Evolutionary conservation across 1,284 basidiomycete genomes (phyloP).

Genomic region (Tilletiaria anomala): DNA sequence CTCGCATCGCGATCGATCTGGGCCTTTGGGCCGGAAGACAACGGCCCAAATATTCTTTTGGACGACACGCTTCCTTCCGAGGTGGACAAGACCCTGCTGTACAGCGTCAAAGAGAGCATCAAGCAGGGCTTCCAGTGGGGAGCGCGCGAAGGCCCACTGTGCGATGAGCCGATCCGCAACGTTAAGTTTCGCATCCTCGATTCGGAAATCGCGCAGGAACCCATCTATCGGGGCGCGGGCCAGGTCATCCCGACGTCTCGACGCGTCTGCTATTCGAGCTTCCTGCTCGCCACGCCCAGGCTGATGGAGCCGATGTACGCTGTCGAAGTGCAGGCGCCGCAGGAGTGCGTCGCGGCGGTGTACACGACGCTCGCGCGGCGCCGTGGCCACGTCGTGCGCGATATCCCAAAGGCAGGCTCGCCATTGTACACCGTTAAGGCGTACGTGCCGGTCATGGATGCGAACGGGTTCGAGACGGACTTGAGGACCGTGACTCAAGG

Average conservation of each 20-base stretch:
- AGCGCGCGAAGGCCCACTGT: slow-evolving; percentile 85
- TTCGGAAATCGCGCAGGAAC: slow-evolving; percentile 76
- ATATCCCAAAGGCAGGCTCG: slow-evolving; percentile 90
- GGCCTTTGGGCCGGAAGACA: slow-evolving; percentile 97
- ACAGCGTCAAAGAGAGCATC: slow-evolving; percentile 79
- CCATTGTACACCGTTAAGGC: slow-evolving; percentile 95
- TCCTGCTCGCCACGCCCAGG: slow-evolving; percentile 56
- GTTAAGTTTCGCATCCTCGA: slow-evolving; percentile 94
- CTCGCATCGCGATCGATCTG: slow-evolving; percentile 94
- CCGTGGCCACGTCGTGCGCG: slow-evolving; percentile 92
- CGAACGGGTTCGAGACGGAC: slow-evolving; percentile 98
- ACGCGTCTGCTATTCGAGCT: slow-evolving; percentile 96
- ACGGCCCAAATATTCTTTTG: slow-evolving; percentile 70
- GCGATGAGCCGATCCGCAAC: slow-evolving; percentile 96
- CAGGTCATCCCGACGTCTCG: slow-evolving; percentile 96
- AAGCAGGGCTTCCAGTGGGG: slow-evolving; percentile 99
- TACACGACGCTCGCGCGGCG: slow-evolving; percentile 93
- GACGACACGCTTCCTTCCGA: slow-evolving; percentile 93
- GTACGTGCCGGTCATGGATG: slow-evolving; percentile 91
- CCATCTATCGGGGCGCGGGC: slow-evolving; percentile 92
- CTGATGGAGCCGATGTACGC: slow-evolving; percentile 88
- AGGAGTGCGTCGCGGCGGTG: slow-evolving; percentile 94
- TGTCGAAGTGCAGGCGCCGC: slow-evolving; percentile 93
- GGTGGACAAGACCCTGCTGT: slow-evolving; percentile 83
- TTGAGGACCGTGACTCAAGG: slow-evolving; percentile 90